Percentiles rank a stretch among this genome's conserved stretches.
Conservation (phyloP, 2,329 filamentous ascomycete genomes). For the Fusarium secorum region DNA sequence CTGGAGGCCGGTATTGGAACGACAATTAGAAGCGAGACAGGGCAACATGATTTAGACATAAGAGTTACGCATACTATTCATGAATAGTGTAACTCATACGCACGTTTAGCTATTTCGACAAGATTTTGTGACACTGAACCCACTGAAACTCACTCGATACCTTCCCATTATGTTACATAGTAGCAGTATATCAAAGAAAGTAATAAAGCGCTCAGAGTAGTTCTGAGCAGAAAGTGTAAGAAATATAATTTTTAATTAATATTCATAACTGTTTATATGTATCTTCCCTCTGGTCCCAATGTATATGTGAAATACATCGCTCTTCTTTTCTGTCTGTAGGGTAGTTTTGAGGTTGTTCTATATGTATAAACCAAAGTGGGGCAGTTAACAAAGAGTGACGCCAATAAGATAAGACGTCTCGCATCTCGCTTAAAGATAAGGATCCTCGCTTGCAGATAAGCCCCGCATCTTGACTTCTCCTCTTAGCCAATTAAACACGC, state of each 20-base stretch:
- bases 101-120: no score
- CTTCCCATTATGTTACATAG: no score
- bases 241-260: not conserved
- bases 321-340: not conserved
- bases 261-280: rapidly evolving
- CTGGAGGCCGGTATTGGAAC: not conserved
- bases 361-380: rapidly evolving
- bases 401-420: no score
- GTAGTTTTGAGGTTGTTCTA: not conserved
- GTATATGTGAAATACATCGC: rapidly evolving
- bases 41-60: rapidly evolving
- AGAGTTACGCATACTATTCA: rapidly evolving
- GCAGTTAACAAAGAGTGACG: no score
- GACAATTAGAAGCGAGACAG: not conserved
- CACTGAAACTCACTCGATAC: no score
- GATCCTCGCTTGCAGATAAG: not conserved
- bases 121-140: no score
- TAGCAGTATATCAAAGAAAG: no score
- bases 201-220: no score
- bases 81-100: rapidly evolving
- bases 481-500: not conserved
- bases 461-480: not conserved
- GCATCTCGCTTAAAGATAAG: not conserved
- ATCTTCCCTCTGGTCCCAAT: rapidly evolving
- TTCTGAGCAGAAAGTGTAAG: no score